These are phyloP conservation scores for Penicilliopsis zonata DNA, from an alignment of 495 filamentous ascomycete genomes.

Conservation along the genomic window DNA sequence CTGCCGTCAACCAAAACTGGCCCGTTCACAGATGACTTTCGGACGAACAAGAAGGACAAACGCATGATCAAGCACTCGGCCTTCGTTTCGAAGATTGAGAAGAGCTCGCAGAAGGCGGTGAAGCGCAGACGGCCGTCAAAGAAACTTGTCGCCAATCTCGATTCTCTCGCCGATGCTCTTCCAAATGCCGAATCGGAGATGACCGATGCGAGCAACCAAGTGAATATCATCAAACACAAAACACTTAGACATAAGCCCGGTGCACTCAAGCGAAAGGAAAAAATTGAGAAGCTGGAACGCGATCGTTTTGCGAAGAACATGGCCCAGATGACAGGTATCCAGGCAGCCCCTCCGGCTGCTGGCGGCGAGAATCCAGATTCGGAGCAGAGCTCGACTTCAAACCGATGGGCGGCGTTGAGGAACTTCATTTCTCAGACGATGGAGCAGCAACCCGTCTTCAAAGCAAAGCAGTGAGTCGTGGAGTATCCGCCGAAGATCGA, in stretches of 20 bases:
- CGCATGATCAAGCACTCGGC: slow-evolving; percentile 60
- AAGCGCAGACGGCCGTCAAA: slow-evolving; percentile 59
- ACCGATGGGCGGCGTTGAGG: slow-evolving; percentile 56
- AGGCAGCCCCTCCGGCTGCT: slow-evolving; percentile 7
- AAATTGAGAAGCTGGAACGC: slow-evolving; percentile 63
- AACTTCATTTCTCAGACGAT: slow-evolving; percentile 60
- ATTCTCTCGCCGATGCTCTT: slow-evolving; percentile 66
- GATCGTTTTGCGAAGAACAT: slow-evolving; percentile 74
- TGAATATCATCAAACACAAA: slow-evolving; percentile 49
- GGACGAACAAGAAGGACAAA: slow-evolving; percentile 65
- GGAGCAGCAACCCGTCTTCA: slow-evolving; percentile 61
- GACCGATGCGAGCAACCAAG: slow-evolving; percentile 22
- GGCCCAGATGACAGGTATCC: slow-evolving; percentile 41
- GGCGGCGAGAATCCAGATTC: slow-evolving; percentile 6
- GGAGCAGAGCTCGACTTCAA: slow-evolving; percentile 31
- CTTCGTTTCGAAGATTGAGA: slow-evolving; percentile 65
- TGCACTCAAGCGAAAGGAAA: slow-evolving; percentile 72
- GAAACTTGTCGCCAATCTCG: slow-evolving; percentile 65
- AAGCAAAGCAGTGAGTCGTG: slow-evolving; percentile 17
- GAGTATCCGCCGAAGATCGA: too few species aligned
- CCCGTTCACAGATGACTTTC: slow-evolving; percentile 35
- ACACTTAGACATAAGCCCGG: slow-evolving; percentile 63
- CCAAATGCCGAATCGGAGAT: slow-evolving; percentile 38
- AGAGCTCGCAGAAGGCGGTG: slow-evolving; percentile 34
- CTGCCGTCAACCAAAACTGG: slow-evolving; percentile 12